Evolutionary conservation across 1,284 basidiomycete species (phyloP).

Genomic region (Rhodotorula sp.): DNA sequence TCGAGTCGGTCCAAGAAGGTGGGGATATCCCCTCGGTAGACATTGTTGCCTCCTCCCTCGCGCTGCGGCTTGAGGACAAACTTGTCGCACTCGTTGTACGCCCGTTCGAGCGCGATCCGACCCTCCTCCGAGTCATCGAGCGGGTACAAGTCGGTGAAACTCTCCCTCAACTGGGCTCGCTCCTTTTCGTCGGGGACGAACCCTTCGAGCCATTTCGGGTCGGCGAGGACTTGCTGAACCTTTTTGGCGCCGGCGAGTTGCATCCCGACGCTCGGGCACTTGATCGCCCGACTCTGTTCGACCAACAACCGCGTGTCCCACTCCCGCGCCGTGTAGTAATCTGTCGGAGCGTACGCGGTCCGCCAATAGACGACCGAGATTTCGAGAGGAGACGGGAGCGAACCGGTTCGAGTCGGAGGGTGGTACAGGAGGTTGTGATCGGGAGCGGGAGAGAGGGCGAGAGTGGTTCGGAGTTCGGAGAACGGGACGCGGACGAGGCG

Average conservation of each 20-base stretch:
- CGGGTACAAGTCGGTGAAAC: conserved; percentile 72
- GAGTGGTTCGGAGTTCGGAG: conserved; percentile 44
- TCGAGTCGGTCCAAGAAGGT: conserved; percentile 66
- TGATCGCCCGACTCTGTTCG: conserved; percentile 80
- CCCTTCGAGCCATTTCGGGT: conserved; percentile 68
- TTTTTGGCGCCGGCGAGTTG: conserved; percentile 96
- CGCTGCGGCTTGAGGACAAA: conserved; percentile 94
- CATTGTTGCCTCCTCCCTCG: conserved; percentile 96
- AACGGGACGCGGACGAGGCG: conserved; percentile 73
- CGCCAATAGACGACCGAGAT: conserved; percentile 85
- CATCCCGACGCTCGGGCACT: conserved; percentile 85
- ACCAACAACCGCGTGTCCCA: conserved; percentile 74
- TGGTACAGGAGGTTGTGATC: conserved; percentile 9
- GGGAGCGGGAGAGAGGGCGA: conserved; percentile 8
- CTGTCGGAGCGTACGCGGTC: conserved; percentile 79
- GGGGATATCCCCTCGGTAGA: conserved; percentile 83
- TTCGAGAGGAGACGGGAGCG: conserved; percentile 53
- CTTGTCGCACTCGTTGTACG: conserved; percentile 56
- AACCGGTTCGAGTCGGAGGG: conserved; percentile 7
- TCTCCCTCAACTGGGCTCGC: conserved; percentile 60
- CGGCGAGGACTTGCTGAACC: conserved; percentile 84
- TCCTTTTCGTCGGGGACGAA: conserved; percentile 56
- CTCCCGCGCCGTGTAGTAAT: conserved; percentile 62
- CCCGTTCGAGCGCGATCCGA: conserved; percentile 57
- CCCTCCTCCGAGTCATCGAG: conserved; percentile 52